phyloP scores from a whole-genome alignment of 129 eudicot species.

The Solidago caesia region DNA sequence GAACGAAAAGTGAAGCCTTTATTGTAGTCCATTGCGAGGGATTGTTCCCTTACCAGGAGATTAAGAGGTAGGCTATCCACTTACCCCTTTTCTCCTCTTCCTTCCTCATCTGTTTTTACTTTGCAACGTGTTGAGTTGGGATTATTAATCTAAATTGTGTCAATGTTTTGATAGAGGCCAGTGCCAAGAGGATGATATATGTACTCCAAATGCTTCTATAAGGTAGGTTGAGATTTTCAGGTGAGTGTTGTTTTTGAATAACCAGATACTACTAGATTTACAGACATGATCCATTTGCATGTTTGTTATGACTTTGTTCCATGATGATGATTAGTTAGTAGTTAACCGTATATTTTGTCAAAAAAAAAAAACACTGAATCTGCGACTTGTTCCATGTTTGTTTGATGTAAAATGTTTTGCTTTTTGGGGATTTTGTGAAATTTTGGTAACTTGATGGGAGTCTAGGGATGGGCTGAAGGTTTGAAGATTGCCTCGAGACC shows the following conservation, averaged over 20 bases:
- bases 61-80: slow-evolving; percentile 89
- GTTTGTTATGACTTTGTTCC: slow-evolving; percentile 5
- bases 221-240: slow-evolving; percentile 83
- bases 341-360: background rate
- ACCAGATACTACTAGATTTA: slow-evolving; percentile 14
- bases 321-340: background rate
- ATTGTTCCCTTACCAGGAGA: slow-evolving; percentile 59
- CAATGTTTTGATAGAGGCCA: slow-evolving; percentile 78
- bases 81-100: slow-evolving; percentile 49
- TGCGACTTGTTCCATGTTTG: no score
- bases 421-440: no score
- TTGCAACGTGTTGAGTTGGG: slow-evolving; percentile 33
- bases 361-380: background rate
- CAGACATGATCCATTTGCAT: background rate
- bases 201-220: slow-evolving; percentile 79
- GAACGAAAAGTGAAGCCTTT: slow-evolving; percentile 51
- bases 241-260: slow-evolving; percentile 75
- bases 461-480: background rate
- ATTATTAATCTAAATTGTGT: slow-evolving; percentile 56
- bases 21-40: slow-evolving; percentile 50
- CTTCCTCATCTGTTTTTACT: slow-evolving; percentile 13
- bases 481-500: no score
- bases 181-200: slow-evolving; percentile 80
- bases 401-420: no score
- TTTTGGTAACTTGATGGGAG: background rate